These are phyloP conservation scores for Sporothrix inflata DNA, from an alignment of 2,329 filamentous ascomycete genomes.

Conservation along the genomic window DNA sequence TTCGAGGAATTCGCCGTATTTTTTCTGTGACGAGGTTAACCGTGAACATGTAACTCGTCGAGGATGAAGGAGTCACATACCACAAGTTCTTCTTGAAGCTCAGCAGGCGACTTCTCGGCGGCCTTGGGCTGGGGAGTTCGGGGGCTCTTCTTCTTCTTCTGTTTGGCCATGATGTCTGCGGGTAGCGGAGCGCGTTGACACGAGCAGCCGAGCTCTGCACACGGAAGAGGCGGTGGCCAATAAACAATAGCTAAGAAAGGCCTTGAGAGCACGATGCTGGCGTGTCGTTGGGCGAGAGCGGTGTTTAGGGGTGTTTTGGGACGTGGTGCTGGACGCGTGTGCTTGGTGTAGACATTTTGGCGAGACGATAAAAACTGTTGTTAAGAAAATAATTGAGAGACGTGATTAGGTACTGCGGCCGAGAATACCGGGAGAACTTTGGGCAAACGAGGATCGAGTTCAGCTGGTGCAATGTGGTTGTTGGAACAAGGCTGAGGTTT, in stretches of 20 bases:
- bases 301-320: background rate
- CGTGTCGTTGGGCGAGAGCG: background rate
- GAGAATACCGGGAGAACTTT: background rate
- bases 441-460: background rate
- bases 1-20: conserved; percentile 76
- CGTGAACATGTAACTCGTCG: background rate
- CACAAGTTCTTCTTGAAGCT: conserved; percentile 16
- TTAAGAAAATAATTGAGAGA: background rate
- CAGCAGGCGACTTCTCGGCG: background rate
- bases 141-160: background rate
- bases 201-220: background rate
- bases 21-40: conserved; percentile 52
- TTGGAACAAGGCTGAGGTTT: background rate
- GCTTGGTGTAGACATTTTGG: conserved; percentile 14
- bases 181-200: background rate
- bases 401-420: background rate
- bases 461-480: background rate
- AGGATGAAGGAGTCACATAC: background rate
- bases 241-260: too few species aligned
- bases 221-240: too few species aligned
- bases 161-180: background rate
- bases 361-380: background rate
- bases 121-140: background rate
- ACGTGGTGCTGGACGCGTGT: background rate
- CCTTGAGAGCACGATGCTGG: too few species aligned